These are phyloP conservation scores for Penicillium sclerotigenum DNA, from an alignment of 2,329 filamentous ascomycete species.

Conservation along the genomic window DNA sequence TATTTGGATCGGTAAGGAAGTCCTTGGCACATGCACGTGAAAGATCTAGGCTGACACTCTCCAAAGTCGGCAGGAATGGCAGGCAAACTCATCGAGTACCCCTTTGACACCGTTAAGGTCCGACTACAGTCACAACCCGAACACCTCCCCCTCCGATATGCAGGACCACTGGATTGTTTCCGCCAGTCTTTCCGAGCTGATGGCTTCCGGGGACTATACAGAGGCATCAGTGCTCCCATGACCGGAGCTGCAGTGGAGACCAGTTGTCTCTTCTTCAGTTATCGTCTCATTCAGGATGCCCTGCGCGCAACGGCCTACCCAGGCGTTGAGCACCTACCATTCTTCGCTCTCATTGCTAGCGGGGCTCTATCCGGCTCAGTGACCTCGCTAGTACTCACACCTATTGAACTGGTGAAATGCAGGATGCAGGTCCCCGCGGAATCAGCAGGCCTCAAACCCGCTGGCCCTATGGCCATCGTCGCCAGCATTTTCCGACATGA, in stretches of 20 bases:
- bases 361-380: slow-evolving; percentile 85
- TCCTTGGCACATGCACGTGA: not conserved
- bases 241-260: slow-evolving; percentile 89
- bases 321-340: slow-evolving; percentile 59
- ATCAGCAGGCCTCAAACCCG: slow-evolving; percentile 42
- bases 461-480: slow-evolving; percentile 69
- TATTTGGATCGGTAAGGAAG: slow-evolving; percentile 74
- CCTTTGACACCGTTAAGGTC: slow-evolving; percentile 98
- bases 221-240: slow-evolving; percentile 87
- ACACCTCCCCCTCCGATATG: slow-evolving; percentile 74
- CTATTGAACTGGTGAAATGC: slow-evolving; percentile 96
- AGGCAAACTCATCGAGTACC: slow-evolving; percentile 96
- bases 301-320: slow-evolving; percentile 64
- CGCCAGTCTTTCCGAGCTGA: slow-evolving; percentile 75
- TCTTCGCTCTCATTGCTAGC: slow-evolving; percentile 72
- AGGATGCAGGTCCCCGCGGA: slow-evolving; percentile 79
- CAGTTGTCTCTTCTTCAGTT: slow-evolving; percentile 89
- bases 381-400: slow-evolving; percentile 86
- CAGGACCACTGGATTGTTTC: slow-evolving; percentile 89
- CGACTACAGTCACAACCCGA: slow-evolving; percentile 94
- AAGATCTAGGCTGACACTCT: not conserved
- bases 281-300: slow-evolving; percentile 61
- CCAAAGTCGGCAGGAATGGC: slow-evolving; percentile 72
- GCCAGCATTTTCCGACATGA: slow-evolving; percentile 76
- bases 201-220: slow-evolving; percentile 79